These are phyloP conservation scores for Zymoseptoria ardabiliae DNA, from an alignment of 2,329 filamentous ascomycete species.

Conservation along the genomic window DNA sequence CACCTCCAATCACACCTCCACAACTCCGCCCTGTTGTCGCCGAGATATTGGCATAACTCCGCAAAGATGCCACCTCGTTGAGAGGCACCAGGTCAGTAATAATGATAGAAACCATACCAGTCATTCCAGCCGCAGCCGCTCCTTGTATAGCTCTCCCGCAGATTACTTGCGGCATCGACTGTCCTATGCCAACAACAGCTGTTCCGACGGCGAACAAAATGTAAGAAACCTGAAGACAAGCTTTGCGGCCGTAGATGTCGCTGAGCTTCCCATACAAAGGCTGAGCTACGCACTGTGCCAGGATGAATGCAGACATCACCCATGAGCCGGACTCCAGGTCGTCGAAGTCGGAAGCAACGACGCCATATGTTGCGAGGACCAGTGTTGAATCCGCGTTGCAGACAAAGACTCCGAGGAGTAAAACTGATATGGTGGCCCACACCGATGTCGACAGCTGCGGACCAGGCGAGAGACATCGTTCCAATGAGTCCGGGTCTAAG, in stretches of 20 bases:
- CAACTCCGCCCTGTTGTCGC: conserved; percentile 44
- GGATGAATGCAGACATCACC: conserved; percentile 39
- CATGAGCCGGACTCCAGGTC: conserved; percentile 36
- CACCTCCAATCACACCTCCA: conserved; percentile 53
- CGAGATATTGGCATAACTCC: conserved; percentile 47
- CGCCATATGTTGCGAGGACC: conserved; percentile 58
- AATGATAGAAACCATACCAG: conserved; percentile 40
- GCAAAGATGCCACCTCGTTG: conserved; percentile 41
- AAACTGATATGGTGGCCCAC: conserved; percentile 25
- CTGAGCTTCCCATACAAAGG: conserved; percentile 40
- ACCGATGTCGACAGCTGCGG: conserved; percentile 10
- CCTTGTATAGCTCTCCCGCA: conserved; percentile 37
- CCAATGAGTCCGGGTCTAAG: background rate
- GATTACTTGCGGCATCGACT: conserved; percentile 35
- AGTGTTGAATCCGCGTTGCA: conserved; percentile 58
- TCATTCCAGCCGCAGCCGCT: conserved; percentile 40
- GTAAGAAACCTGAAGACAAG: conserved; percentile 35
- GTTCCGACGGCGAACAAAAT: conserved; percentile 37
- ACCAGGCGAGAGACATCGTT: background rate
- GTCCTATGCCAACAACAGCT: conserved; percentile 33
- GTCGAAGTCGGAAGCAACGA: conserved; percentile 42
- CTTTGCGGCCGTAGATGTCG: conserved; percentile 40
- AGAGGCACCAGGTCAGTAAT: conserved; percentile 45
- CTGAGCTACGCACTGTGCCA: conserved; percentile 37
- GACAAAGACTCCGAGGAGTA: conserved; percentile 53